phyloP scores from a whole-genome alignment of 2,329 filamentous ascomycete species.

The Hyphodiscus sp. region DNA sequence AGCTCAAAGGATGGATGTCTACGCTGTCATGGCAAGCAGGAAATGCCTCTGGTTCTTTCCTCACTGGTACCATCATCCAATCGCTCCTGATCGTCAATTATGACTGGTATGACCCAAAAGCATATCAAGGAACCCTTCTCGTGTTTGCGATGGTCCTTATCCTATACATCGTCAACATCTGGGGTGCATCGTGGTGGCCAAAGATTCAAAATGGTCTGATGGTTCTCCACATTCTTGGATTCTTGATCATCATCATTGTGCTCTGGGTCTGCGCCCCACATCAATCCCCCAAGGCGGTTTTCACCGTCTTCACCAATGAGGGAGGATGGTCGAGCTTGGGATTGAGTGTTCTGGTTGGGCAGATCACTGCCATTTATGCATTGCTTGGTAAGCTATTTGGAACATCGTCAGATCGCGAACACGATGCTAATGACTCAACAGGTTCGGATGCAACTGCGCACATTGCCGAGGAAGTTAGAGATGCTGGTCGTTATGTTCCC shows the following conservation, averaged over 20 bases:
- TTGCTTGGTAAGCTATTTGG: slow-evolving; percentile 6
- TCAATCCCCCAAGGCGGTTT: slow-evolving; percentile 19
- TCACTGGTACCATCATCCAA: slow-evolving; percentile 39
- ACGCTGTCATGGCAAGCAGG: slow-evolving; percentile 40
- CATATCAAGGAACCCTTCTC: slow-evolving; percentile 38
- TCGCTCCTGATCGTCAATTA: slow-evolving; percentile 33
- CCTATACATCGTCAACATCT: slow-evolving; percentile 39
- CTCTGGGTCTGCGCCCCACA: slow-evolving; percentile 29
- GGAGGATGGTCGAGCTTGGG: slow-evolving; percentile 29
- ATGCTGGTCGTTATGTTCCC: slow-evolving; percentile 40
- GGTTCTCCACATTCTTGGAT: slow-evolving; percentile 38
- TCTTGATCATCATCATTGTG: slow-evolving; percentile 36
- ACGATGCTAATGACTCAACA: background rate
- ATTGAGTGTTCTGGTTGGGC: slow-evolving; percentile 32
- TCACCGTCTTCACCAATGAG: slow-evolving; percentile 27
- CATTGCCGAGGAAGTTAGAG: slow-evolving; percentile 43
- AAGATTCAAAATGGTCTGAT: slow-evolving; percentile 37
- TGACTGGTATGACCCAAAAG: slow-evolving; percentile 27
- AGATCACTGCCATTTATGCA: slow-evolving; percentile 30
- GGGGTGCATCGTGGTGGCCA: slow-evolving; percentile 32
- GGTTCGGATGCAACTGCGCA: slow-evolving; percentile 25
- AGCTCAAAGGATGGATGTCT: slow-evolving; percentile 35
- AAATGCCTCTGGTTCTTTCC: slow-evolving; percentile 33
- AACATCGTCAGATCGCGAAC: background rate
- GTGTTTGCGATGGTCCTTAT: slow-evolving; percentile 36